These are phyloP conservation scores for Phymatotrichopsis omnivora DNA, from an alignment of 2,329 filamentous ascomycete species.

Conservation along the genomic window DNA sequence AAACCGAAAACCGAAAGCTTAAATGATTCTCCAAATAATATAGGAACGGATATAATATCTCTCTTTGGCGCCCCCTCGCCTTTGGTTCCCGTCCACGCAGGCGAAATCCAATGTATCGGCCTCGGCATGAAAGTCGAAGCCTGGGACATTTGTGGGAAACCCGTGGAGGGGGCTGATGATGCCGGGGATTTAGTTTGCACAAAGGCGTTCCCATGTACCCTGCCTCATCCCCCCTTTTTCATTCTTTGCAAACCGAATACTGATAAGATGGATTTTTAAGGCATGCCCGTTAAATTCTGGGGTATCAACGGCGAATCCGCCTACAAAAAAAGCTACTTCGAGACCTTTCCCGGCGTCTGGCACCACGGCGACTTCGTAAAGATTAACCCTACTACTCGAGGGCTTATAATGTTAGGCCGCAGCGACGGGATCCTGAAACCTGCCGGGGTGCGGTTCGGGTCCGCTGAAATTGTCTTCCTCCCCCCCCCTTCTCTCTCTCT, in stretches of 20 bases:
- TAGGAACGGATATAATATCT: slow-evolving; percentile 82
- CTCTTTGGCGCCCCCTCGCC: slow-evolving; percentile 81
- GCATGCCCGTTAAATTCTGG: slow-evolving; percentile 84
- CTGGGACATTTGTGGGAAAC: slow-evolving; percentile 42
- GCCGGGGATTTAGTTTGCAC: slow-evolving; percentile 83
- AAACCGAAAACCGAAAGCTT: neutral
- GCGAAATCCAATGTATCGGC: slow-evolving; percentile 67
- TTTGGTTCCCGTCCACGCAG: slow-evolving; percentile 58
- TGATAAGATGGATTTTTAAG: no score
- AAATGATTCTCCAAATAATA: neutral
- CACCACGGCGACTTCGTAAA: slow-evolving; percentile 89
- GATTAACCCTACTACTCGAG: slow-evolving; percentile 59
- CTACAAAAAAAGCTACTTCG: slow-evolving; percentile 79
- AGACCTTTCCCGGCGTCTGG: slow-evolving; percentile 67
- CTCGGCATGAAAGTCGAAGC: slow-evolving; percentile 67
- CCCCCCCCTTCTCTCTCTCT: no score
- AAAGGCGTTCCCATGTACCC: slow-evolving; percentile 78
- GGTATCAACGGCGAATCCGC: slow-evolving; percentile 60
- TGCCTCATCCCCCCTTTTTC: neutral
- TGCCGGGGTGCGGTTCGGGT: slow-evolving; percentile 80
- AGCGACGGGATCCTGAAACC: slow-evolving; percentile 92
- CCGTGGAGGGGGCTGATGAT: slow-evolving; percentile 45
- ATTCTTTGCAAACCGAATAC: no score
- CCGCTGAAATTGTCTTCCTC: slow-evolving; percentile 70
- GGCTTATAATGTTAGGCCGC: slow-evolving; percentile 80